A percentile compares a stretch with the other conserved stretches of the same genome.
phyloP scores from a whole-genome alignment of 2,329 filamentous ascomycete genomes.

The Eurotiales sp. region DNA sequence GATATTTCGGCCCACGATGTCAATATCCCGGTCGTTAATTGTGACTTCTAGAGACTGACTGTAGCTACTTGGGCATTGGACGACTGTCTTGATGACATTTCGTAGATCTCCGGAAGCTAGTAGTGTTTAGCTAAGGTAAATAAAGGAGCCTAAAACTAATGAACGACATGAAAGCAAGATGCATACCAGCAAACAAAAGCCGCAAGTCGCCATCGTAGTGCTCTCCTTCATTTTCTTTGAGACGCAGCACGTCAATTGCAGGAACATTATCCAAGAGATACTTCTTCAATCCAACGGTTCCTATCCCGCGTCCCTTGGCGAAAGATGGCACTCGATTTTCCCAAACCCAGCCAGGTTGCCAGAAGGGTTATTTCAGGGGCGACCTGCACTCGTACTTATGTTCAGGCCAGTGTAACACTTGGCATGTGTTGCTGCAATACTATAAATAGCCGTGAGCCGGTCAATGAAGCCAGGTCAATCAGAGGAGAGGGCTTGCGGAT shows the following conservation, averaged over 20 bases:
- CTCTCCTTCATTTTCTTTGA: conserved; percentile 29
- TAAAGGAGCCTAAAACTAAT: background rate
- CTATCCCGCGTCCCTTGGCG: background rate
- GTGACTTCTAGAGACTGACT: conserved; percentile 20
- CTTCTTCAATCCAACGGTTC: conserved; percentile 20
- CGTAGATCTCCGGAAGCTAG: conserved; percentile 45
- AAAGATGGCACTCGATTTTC: background rate
- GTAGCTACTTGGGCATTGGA: conserved; percentile 29
- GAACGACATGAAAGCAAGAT: background rate
- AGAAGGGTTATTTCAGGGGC: background rate
- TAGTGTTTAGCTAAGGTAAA: background rate
- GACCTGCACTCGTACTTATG: conserved; percentile 5
- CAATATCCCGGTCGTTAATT: conserved; percentile 41
- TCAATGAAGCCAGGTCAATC: background rate
- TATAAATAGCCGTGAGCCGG: background rate
- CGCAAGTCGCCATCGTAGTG: conserved; percentile 19
- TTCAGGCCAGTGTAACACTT: background rate
- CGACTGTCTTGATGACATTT: conserved; percentile 42
- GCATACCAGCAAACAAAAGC: conserved; percentile 35
- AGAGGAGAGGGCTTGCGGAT: background rate
- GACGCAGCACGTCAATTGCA: conserved; percentile 36
- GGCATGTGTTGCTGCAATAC: conserved; percentile 7
- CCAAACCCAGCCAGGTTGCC: conserved; percentile 6
- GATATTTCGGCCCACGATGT: conserved; percentile 38
- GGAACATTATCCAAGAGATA: conserved; percentile 43